Conservation (phyloP, 2,329 filamentous ascomycete genomes). For the Arthrocladium fulminans region DNA sequence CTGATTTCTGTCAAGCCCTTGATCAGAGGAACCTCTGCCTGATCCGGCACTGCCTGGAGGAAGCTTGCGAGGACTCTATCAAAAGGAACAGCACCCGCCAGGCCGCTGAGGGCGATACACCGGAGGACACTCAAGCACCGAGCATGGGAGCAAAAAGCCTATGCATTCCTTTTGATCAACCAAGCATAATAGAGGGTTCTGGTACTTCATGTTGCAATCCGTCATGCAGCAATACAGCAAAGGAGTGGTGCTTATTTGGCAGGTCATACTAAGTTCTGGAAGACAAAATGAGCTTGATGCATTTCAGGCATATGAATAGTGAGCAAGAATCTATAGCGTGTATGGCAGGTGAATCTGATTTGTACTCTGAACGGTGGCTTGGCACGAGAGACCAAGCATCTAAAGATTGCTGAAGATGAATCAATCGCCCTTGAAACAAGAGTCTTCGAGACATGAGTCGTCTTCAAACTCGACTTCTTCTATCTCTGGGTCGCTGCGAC, state of each 20-base stretch:
- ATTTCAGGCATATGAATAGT: no score
- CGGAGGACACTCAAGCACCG: slow-evolving; percentile 63
- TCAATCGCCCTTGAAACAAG: no score
- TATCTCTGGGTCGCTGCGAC: no score
- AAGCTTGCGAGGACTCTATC: slow-evolving; percentile 84
- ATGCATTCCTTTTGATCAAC: slow-evolving; percentile 79
- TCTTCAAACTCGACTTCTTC: no score
- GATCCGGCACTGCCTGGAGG: slow-evolving; percentile 78
- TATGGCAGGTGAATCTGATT: no score
- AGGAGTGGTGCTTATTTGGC: slow-evolving; percentile 90
- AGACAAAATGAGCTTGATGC: no score
- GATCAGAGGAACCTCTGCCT: slow-evolving; percentile 88
- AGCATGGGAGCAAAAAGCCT: slow-evolving; percentile 69
- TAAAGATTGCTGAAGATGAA: no score
- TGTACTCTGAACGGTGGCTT: no score
- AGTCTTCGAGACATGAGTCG: no score
- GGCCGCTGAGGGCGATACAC: slow-evolving; percentile 52
- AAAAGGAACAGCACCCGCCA: slow-evolving; percentile 82
- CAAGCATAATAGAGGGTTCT: slow-evolving; percentile 64
- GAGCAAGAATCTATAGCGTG: no score
- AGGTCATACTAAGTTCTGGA: slow-evolving; percentile 37
- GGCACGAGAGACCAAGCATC: no score
- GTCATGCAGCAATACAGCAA: slow-evolving; percentile 64
- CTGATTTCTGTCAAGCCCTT: slow-evolving; percentile 79
- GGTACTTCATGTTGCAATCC: slow-evolving; percentile 89